phyloP scores from a whole-genome alignment of 805 yeast genomes.

The Saturnispora bothae region DNA sequence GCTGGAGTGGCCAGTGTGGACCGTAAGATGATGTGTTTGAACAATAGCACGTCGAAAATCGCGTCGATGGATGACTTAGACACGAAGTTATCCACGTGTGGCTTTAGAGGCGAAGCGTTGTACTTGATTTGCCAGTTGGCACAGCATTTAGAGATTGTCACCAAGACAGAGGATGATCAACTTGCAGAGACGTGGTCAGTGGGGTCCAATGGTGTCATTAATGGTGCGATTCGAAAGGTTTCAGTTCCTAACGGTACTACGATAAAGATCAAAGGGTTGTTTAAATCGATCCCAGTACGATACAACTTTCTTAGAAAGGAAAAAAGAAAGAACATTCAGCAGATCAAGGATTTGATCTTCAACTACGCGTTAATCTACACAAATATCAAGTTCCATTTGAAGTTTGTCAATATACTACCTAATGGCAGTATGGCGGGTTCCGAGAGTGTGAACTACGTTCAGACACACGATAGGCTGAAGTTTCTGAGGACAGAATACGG shows the following conservation, averaged over 20 bases:
- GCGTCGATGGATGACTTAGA: slow-evolving; percentile 22
- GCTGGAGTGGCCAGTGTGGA: slow-evolving; percentile 26
- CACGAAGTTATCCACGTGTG: slow-evolving; percentile 26
- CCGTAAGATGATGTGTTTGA: slow-evolving; percentile 27
- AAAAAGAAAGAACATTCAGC: slow-evolving; percentile 18
- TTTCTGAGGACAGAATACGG: slow-evolving; percentile 14
- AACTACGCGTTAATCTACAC: slow-evolving; percentile 26
- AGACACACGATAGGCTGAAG: slow-evolving; percentile 8
- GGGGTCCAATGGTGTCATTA: slow-evolving; percentile 20
- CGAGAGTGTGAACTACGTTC: slow-evolving; percentile 9
- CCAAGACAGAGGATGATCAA: slow-evolving; percentile 23
- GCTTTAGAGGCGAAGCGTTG: slow-evolving; percentile 44
- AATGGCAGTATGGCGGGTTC: neutral
- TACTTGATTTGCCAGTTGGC: slow-evolving; percentile 27
- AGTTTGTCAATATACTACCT: slow-evolving; percentile 13
- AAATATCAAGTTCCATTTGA: slow-evolving; percentile 25
- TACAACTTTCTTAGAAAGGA: slow-evolving; percentile 22
- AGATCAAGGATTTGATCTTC: slow-evolving; percentile 18
- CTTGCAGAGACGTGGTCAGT: slow-evolving; percentile 30
- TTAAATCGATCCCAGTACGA: slow-evolving; percentile 27
- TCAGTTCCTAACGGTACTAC: slow-evolving; percentile 30
- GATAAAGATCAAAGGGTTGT: slow-evolving; percentile 24
- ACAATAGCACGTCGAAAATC: slow-evolving; percentile 35
- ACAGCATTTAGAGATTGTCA: slow-evolving; percentile 23
- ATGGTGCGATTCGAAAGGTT: slow-evolving; percentile 13